Conservation (phyloP, 129 eudicot genomes). For the Artemisia argyi region DNA sequence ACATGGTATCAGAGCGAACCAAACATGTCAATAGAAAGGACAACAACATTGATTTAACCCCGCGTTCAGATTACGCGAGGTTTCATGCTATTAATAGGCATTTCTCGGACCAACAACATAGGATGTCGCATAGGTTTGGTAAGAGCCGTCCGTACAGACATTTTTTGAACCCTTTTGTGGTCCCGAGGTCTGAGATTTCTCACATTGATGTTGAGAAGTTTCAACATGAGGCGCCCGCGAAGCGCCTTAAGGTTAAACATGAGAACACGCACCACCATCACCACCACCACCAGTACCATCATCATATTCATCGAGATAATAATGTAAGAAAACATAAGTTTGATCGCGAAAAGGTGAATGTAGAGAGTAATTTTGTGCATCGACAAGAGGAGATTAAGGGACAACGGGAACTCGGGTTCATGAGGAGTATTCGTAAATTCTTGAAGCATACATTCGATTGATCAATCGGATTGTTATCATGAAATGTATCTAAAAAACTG, state of each 20-base stretch:
- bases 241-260: neutral
- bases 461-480: constrained; percentile 1
- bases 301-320: neutral
- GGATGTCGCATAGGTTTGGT: neutral
- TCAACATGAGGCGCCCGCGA: neutral
- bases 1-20: no score
- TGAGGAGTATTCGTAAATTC: constrained; percentile 33
- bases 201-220: neutral
- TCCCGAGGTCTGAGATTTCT: neutral
- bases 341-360: neutral
- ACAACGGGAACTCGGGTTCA: constrained; percentile 21
- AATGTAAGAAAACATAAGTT: constrained; percentile 14
- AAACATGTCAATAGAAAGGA: no score
- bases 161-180: neutral
- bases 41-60: neutral
- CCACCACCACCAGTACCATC: neutral
- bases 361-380: neutral
- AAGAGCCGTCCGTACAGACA: neutral
- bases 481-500: constrained; percentile 29
- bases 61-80: neutral
- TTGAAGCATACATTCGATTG: constrained; percentile 24
- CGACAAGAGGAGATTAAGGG: constrained; percentile 18
- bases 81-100: neutral
- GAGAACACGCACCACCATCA: neutral
- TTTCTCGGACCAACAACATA: neutral